These are phyloP conservation scores for Ogataea methylovora DNA, from an alignment of 805 yeast genomes.

Conservation along the genomic window DNA sequence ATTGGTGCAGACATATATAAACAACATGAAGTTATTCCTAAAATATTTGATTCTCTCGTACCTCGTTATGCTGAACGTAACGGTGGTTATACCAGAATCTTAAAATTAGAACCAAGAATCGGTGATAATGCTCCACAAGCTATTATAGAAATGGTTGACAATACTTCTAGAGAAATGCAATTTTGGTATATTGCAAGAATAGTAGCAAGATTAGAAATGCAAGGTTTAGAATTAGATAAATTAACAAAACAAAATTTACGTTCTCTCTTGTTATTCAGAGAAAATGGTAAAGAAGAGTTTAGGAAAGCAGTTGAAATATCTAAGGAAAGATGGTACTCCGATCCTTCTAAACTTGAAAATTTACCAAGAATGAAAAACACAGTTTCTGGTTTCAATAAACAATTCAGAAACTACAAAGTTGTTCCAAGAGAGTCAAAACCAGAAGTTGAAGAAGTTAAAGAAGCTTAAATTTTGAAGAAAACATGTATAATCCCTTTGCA, in stretches of 20 bases:
- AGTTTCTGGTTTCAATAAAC: constrained; percentile 23
- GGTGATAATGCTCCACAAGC: constrained; percentile 91
- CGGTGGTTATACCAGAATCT: constrained; percentile 82
- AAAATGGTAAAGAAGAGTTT: constrained; percentile 48
- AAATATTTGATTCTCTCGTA: constrained; percentile 57
- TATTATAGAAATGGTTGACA: constrained; percentile 77
- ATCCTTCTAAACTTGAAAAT: constrained; percentile 10
- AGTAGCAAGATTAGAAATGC: constrained; percentile 72
- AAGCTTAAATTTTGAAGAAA: background rate
- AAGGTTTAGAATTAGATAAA: constrained; percentile 43
- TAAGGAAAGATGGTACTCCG: constrained; percentile 36
- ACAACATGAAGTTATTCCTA: constrained; percentile 47
- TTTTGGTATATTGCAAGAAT: constrained; percentile 73
- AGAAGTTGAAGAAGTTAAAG: background rate
- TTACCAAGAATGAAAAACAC: constrained; percentile 23
- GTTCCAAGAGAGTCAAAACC: constrained; percentile 20
- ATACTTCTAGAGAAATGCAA: constrained; percentile 49
- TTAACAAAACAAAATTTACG: constrained; percentile 51
- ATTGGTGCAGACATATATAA: constrained; percentile 36
- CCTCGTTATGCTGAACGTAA: constrained; percentile 54
- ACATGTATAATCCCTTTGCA: background rate
- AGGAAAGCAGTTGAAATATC: constrained; percentile 53
- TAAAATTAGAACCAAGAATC: constrained; percentile 75
- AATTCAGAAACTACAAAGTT: constrained; percentile 19
- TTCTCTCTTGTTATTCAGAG: constrained; percentile 38